Base-by-base conservation (phyloP, 2,329 filamentous ascomycete genomes). In the Corinectria fuckeliana region DNA sequence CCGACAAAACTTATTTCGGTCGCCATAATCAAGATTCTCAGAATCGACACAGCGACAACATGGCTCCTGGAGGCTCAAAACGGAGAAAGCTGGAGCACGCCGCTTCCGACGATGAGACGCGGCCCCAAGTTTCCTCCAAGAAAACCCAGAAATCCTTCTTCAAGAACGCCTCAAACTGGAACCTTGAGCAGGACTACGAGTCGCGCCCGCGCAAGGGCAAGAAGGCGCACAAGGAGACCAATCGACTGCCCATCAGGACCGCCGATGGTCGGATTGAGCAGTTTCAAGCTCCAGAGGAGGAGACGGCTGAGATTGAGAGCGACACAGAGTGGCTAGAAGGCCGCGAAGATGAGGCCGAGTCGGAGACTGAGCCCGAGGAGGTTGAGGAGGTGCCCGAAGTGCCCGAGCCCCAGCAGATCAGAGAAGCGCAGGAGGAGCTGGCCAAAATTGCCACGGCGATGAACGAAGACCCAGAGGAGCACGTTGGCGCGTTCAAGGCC, bases 381-480 rank as follows among this genome's bases (percentile, higher is more conserved):
- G 61, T 71, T 56, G 76, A 83, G 30, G 75, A 84, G 61, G 82
- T 83, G 60, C 88, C 90, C 1, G 84, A 87, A 65, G 80, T 96
- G 26, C 87, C 93, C 1, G 82, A 90, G 63, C 85, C 89, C 58
- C 86, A 96, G 71, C 91, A 97, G 75, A 91, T 99, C 49, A 69
- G 91, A 21, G 86, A 91, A 62, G 93, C 93, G 9, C 96, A 99
- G 75, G 95, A 98, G 73, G 93, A 98, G 71, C 80, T 99, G 56
- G 94, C 95, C 18, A 89, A 89, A 69, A 85, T 96, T 60, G 95
- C 93, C 3, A 83, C 85, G 47, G 79, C 89, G 50, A 84, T 99
- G 71, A 97, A 95, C 69, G 93, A 98, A 74, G 89, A 95, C 62
- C 95, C 95, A 0, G 96, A 99, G 74, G 94, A 97, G 73, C 88